Evolutionary conservation across 2,329 filamentous ascomycete genomes (phyloP), one percentile per base, ranked within the genome.

Genomic region (Aspergillus novoparasiticus): DNA sequence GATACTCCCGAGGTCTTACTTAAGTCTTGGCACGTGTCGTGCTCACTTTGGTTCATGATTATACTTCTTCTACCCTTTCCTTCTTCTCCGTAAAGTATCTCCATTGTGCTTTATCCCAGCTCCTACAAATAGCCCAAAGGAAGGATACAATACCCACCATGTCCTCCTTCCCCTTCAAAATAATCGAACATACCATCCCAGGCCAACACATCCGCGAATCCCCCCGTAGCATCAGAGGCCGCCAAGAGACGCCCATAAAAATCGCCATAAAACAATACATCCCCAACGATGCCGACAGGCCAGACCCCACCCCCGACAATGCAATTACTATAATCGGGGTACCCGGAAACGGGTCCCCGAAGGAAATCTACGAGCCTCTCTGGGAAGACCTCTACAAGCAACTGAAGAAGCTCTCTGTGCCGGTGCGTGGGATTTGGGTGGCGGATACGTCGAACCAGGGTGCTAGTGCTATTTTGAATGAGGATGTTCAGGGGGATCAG

Each of bases 361-460:
- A 63, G 56, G 61, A 50, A 57, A 78, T 95, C 1, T 96, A 96
- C 73, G 92, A 96, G 72, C 90, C 93, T 0, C 80, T 96, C 0
- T 96, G 92, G 90, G 90, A 92, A 63, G 91, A 96, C 53, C 80
- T 96, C 2, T 82, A 89, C 68, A 74, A 80, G 30, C 78, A 81
- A 30, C 79, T 87, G 5, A 82, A 83, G 66, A 74, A 76, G 21
- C 77, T 81, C 30, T 85, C 85, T 34, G 84, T 94, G 68, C 82
- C 83, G 5, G 89, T 96, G 68, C 86, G 91, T 60, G 82, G 85
- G 62, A 92, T 96, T 69, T 95, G 90, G 90, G 93, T 95, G 62
- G 88, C 91, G 64, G 93, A 97, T 79, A 85, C 89, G 10, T 86
- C 90, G 32, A 88, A 91, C 74, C 92, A 96, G 79, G 92, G 92